Evolutionary conservation across 768 basidiomycete species (phyloP), one percentile per base, ranked within the genome.

Genomic region (Candolleomyces aberdarensis): DNA sequence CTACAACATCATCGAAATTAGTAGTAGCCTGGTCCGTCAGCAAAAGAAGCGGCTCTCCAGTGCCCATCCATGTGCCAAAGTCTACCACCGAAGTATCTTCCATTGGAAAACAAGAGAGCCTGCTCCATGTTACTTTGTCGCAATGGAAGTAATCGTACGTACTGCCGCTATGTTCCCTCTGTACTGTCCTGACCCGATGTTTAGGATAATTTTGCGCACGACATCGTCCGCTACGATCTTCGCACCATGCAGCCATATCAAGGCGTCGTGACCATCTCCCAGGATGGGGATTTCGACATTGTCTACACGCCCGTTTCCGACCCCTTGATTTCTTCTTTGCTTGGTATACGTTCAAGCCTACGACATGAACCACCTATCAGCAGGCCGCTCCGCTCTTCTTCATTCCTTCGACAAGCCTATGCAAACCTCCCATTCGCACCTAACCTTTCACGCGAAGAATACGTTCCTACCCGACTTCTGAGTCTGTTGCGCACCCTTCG

Each of bases 1-100:
- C 15, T 99, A 99, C 75, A 85, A 89, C 62, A 96, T 98, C 69
- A 91, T 98, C 65, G 97, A 99, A 76, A 98, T 98, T 65, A 94
- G 91, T 69, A 82, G 78, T 26, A 88, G 86, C 57, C 77, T 99
- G 20, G 89, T 89, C 9, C 76, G 83, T 57, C 69, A 87, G 46
- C 97, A 98, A 71, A 79, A 79, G 62, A 75, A 83, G 63, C 86
- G 84, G 67, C 80, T 96, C n/a, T 74, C 77, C 52, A 76, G 77
- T 31, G 74, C 73, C 1, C 90, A 93, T 71, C 79, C 87, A 5
- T 87, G 85, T 64, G 92, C 87, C 31, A 82, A 76, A 49, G 80
- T 96, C 8, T 75, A 80, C 39, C 84, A 94, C 73, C 82, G 85
- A 69, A 94, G 93, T 67, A 85, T 96, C 52, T 96, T 96, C 68